These are phyloP conservation scores for Fusarium avenaceum DNA, from an alignment of 2,329 filamentous ascomycete genomes.

Conservation along the genomic window DNA sequence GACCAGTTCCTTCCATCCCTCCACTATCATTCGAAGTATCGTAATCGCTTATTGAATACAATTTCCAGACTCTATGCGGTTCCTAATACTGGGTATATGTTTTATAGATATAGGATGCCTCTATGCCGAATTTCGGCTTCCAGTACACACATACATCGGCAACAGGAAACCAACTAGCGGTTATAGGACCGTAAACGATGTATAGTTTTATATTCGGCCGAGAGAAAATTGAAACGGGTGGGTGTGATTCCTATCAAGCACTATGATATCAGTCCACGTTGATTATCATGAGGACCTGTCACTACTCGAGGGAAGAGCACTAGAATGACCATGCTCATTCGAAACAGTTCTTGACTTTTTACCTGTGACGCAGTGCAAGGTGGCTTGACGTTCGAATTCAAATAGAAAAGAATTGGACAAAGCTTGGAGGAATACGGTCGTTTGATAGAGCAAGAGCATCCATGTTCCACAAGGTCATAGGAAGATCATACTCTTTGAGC, in stretches of 20 bases:
- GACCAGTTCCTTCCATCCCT: background rate
- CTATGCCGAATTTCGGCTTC: background rate
- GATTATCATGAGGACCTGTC: background rate
- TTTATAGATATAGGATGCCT: background rate
- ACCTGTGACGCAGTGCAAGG: too few species aligned
- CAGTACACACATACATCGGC: background rate
- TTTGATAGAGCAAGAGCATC: background rate
- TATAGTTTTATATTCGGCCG: background rate
- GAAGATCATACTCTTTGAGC: background rate
- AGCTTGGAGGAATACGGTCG: background rate
- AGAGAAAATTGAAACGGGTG: background rate
- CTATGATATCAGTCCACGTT: background rate
- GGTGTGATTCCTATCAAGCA: background rate
- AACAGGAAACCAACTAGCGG: background rate
- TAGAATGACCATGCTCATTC: background rate
- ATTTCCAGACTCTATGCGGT: conserved; percentile 5
- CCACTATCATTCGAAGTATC: background rate
- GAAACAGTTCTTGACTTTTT: background rate
- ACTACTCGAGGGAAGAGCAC: background rate
- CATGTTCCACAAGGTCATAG: background rate
- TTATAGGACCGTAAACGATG: background rate
- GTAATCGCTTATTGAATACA: conserved; percentile 7
- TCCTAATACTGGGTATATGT: background rate
- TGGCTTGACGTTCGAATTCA: background rate
- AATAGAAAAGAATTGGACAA: background rate